phyloP scores from a whole-genome alignment of 2,329 filamentous ascomycete species.

The Diaporthe amygdali region DNA sequence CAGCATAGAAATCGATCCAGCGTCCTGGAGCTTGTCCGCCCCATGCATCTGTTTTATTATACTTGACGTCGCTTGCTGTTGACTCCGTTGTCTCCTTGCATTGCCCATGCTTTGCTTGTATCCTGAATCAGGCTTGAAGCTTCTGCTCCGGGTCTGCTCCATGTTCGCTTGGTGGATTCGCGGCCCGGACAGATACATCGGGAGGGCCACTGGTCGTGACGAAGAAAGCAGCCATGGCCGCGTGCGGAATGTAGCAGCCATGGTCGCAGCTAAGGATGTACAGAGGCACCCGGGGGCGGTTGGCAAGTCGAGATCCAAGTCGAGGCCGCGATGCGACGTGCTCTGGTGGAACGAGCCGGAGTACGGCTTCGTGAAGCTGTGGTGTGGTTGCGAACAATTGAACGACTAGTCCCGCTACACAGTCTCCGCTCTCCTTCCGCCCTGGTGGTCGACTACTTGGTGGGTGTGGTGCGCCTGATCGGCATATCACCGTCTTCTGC shows the following conservation, averaged over 20 bases:
- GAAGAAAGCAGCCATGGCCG: constrained; percentile 21
- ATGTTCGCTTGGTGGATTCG: not conserved
- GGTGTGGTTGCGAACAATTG: not conserved
- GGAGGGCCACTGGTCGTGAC: not conserved
- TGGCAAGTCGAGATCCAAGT: not conserved
- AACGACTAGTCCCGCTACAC: not conserved
- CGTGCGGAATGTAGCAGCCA: constrained; percentile 27
- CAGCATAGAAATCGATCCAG: not conserved
- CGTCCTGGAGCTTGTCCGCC: not conserved
- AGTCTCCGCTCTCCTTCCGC: constrained; percentile 1
- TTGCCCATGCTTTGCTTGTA: not conserved
- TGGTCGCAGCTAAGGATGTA: not conserved
- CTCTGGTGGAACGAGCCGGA: not conserved
- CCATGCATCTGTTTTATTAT: not conserved
- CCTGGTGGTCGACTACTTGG: not conserved
- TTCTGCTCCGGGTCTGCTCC: constrained; percentile 13
- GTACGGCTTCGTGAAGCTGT: not conserved
- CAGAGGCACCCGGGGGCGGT: not conserved
- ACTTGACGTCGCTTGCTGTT: constrained; percentile 16
- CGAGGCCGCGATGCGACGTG: not conserved
- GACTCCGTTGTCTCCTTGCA: not conserved
- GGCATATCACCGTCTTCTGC: not conserved
- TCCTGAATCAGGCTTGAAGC: not conserved
- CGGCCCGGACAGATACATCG: not conserved
- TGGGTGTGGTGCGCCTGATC: not conserved